Base-by-base conservation (phyloP, 495 filamentous ascomycete species). In the Staphylotrichum tortipilum region DNA sequence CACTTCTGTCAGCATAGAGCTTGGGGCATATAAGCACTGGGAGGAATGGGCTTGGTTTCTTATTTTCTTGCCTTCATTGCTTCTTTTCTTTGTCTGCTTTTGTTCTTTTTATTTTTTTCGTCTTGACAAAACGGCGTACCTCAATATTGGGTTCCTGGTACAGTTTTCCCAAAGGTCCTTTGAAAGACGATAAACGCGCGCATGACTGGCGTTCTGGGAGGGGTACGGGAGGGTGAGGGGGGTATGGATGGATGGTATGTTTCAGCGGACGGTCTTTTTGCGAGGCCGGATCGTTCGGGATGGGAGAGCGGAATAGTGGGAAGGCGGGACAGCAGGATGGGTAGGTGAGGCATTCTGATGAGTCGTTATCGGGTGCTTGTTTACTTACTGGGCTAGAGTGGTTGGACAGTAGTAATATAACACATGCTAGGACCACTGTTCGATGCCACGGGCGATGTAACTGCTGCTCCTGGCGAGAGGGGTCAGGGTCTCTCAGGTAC, bases 191-290 rank as follows among this genome's bases (percentile, higher is more conserved):
- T 7, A 47, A 47, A 54, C 47, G 54, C 26, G 30, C 37, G 47
- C 47, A 58, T 57, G 55, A 53, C 37, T 51, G 55, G 55, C 46
- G 55, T 54, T 51, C 49, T 34, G 21, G 49, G 30, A n/a, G n/a
- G n/a, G n/a, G n/a, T n/a, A n/a, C n/a, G n/a, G 39, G 36, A 15
- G 6, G 6, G 26, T 37, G 40, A 22, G 48, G 43, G n/a, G 43
- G 19, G 24, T 14, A 0, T 17, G 23, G 4, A 33, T 15, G 46
- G n/a, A n/a, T n/a, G n/a, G n/a, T n/a, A n/a, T n/a, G 14, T 23
- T 34, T 24, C 37, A 10, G 46, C 19, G 42, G 43, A 33, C 30
- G 7, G 30, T n/a, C 23, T 23, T 43, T 47, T 29, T 21, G 15
- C 28, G 37, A 42, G 44, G 45, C 33, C 33, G 30, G 24, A 14